Evolutionary conservation across 2,329 filamentous ascomycete species (phyloP).

Genomic region (Apiospora rasikravindrae): DNA sequence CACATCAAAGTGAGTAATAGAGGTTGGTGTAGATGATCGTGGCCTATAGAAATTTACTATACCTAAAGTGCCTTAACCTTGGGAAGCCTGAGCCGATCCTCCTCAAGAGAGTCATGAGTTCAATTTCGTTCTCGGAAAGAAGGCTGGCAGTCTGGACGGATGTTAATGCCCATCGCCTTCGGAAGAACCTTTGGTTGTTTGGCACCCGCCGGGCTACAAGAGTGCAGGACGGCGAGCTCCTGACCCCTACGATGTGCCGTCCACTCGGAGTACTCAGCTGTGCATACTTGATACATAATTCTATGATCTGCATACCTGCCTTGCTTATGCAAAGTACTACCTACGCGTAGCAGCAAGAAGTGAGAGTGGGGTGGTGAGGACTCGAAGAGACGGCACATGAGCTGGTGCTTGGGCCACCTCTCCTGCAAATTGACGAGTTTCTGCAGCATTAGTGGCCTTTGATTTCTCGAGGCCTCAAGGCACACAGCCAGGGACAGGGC

Average conservation of each 20-base stretch:
- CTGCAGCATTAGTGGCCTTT: constrained; percentile 12
- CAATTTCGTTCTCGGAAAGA: not conserved
- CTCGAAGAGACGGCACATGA: constrained; percentile 13
- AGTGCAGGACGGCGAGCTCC: not conserved
- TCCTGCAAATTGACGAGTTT: constrained; percentile 17
- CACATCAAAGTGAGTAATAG: not conserved
- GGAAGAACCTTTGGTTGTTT: not conserved
- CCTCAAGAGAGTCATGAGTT: not conserved
- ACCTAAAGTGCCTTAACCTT: not conserved
- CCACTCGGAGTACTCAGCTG: not conserved
- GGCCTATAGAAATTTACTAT: not conserved
- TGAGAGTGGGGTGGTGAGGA: not conserved
- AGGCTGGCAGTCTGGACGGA: not conserved
- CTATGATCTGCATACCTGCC: not conserved
- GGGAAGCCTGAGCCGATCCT: not conserved
- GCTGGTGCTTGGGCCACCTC: constrained; percentile 16
- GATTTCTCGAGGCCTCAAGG: constrained; percentile 7
- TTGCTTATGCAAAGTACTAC: not conserved
- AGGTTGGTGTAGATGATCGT: not conserved
- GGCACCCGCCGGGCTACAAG: not conserved
- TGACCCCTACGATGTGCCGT: not conserved
- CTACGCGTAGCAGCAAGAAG: not conserved
- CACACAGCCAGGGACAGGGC: constrained; percentile 8
- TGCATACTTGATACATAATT: not conserved
- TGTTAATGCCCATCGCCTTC: not conserved